These are phyloP conservation scores for Didymellaceae sp. DNA, from an alignment of 2,329 filamentous ascomycete species.

Conservation along the genomic window DNA sequence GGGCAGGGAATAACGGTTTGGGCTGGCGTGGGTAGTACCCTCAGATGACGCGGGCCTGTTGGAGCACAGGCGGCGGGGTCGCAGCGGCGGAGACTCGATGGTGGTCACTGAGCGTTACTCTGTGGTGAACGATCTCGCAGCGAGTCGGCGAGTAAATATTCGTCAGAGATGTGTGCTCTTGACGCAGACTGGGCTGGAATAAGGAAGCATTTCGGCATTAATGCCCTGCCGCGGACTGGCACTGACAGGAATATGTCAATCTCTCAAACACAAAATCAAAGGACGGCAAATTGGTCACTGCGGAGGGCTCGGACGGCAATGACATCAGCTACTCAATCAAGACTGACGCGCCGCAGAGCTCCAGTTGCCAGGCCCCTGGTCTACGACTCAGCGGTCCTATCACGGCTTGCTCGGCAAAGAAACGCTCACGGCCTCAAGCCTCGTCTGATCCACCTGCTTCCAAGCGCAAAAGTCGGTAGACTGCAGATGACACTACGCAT, in stretches of 20 bases:
- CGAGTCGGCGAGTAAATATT: slow-evolving; percentile 15
- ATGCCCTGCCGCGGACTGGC: slow-evolving; percentile 16
- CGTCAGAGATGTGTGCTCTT: slow-evolving; percentile 10
- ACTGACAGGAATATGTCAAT: slow-evolving; percentile 7
- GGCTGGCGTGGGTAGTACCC: slow-evolving; percentile 6
- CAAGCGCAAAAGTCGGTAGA: slow-evolving; percentile 2
- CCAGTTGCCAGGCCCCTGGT: slow-evolving; percentile 22
- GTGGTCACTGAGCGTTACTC: neutral
- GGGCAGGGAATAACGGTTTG: slow-evolving; percentile 17
- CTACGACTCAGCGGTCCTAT: slow-evolving; percentile 28
- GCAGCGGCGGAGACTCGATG: slow-evolving; percentile 20
- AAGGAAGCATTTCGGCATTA: slow-evolving; percentile 18
- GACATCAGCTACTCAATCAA: slow-evolving; percentile 37
- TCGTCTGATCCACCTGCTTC: slow-evolving; percentile 15
- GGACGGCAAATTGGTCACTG: slow-evolving; percentile 6
- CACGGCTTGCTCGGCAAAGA: slow-evolving; percentile 38
- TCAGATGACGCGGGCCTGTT: slow-evolving; percentile 40
- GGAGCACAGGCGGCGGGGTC: slow-evolving; percentile 25
- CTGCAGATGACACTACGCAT: slow-evolving; percentile 2
- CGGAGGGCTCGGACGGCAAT: slow-evolving; percentile 28
- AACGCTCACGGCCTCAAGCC: slow-evolving; percentile 22
- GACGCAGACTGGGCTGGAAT: slow-evolving; percentile 6
- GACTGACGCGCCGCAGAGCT: slow-evolving; percentile 29
- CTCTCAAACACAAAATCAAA: slow-evolving; percentile 20
- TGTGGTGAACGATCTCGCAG: slow-evolving; percentile 10